A percentile compares a stretch with the other conserved stretches of the same genome.
Evolutionary conservation across 2,329 filamentous ascomycete species (phyloP).

Genomic region (Colletotrichum tropicale): DNA sequence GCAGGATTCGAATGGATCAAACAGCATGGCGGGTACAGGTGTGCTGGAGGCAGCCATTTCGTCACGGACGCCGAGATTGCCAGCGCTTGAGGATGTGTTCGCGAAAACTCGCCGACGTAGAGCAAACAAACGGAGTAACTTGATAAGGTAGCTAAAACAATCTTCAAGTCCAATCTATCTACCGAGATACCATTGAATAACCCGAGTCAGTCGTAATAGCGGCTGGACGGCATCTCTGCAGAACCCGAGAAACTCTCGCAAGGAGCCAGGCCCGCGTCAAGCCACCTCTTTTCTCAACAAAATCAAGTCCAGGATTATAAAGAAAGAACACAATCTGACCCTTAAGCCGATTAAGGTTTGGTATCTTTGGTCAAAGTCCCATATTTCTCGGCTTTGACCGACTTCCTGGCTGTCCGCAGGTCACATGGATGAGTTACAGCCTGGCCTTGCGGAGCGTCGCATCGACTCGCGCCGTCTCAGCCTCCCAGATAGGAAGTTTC

Average conservation of each 20-base stretch:
- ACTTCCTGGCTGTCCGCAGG: not conserved
- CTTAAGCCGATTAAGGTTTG: not conserved
- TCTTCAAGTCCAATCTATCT: not conserved
- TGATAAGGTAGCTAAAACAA: not conserved
- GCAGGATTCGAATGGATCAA: conserved; percentile 67
- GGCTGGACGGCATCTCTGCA: not conserved
- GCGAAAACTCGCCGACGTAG: not conserved
- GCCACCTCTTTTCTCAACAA: not conserved
- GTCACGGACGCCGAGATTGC: conserved; percentile 42
- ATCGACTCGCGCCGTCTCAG: not conserved
- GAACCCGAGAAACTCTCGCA: not conserved
- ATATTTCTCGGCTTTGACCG: not conserved
- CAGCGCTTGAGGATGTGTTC: not conserved
- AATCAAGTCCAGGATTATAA: not conserved
- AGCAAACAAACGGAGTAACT: not conserved
- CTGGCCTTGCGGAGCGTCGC: not conserved
- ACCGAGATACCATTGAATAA: not conserved
- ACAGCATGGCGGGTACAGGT: conserved; percentile 62
- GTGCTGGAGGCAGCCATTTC: conserved; percentile 65
- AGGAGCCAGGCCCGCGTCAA: not conserved
- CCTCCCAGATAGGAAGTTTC: not conserved
- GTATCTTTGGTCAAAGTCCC: not conserved
- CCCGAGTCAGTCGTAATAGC: not conserved
- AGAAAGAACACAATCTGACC: not conserved
- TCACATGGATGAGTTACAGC: not conserved